These are phyloP conservation scores for Oryza australiensis DNA, from an alignment of 176 grass and related monocot genomes.

Conservation along the genomic window DNA sequence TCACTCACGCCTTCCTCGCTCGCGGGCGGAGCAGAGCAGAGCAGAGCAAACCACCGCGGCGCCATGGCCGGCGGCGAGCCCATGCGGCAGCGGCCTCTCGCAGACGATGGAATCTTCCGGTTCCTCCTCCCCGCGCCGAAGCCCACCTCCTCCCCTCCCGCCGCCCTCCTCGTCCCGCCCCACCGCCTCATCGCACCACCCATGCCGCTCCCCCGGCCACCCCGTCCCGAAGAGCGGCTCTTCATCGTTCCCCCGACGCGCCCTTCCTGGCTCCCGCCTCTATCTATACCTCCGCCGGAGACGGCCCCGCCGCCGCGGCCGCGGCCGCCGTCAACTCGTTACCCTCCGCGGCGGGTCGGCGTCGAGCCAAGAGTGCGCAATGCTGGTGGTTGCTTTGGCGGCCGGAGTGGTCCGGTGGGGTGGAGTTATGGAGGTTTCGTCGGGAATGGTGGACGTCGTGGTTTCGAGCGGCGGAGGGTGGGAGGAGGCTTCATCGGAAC, in stretches of 20 bases:
- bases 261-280: conserved; percentile 25
- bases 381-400: conserved; percentile 5
- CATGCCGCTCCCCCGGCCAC: neutral
- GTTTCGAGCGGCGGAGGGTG: neutral
- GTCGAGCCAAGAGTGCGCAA: neutral
- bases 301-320: neutral
- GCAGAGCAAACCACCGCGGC: neutral
- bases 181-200: conserved; percentile 44
- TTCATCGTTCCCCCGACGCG: conserved; percentile 44
- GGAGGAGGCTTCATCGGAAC: neutral
- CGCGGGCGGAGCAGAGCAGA: neutral
- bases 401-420: neutral
- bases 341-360: neutral
- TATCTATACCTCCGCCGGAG: neutral
- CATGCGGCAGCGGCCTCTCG: neutral
- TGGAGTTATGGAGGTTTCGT: neutral
- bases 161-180: conserved; percentile 28
- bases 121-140: conserved; percentile 41
- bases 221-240: conserved; percentile 26
- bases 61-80: conserved; percentile 37
- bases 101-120: conserved; percentile 17
- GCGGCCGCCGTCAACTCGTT: neutral
- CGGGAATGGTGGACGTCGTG: neutral
- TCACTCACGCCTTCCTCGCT: conserved; percentile 29
- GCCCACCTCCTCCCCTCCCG: neutral